Percentiles rank a stretch among this genome's conserved stretches.
Conservation (phyloP, 176 grass and related monocot genomes). For the Metroxylon sagu region DNA sequence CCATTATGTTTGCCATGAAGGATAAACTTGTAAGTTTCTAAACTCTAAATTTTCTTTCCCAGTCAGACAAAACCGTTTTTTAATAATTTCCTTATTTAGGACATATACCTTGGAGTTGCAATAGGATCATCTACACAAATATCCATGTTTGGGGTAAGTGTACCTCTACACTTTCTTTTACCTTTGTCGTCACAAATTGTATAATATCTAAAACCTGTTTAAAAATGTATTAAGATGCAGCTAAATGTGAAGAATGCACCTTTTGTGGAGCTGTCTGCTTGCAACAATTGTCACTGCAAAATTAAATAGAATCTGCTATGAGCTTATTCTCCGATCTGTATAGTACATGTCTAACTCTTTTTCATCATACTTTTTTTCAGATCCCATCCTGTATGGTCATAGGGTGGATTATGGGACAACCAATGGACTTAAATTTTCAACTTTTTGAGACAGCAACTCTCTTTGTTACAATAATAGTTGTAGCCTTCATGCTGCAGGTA, state of each 20-base stretch:
- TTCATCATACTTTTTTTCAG: slow-evolving; percentile 21
- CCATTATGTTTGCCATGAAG: slow-evolving; percentile 72
- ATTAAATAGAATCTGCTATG: too few species aligned
- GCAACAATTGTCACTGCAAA: too few species aligned
- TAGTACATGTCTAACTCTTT: too few species aligned
- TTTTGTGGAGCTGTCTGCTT: too few species aligned
- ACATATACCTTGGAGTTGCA: slow-evolving; percentile 67
- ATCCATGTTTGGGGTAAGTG: slow-evolving; percentile 81
- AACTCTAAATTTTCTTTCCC: background rate
- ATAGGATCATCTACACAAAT: slow-evolving; percentile 75
- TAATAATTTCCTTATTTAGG: slow-evolving; percentile 24
- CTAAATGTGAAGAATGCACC: too few species aligned
- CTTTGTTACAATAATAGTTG: slow-evolving; percentile 68
- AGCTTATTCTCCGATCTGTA: too few species aligned
- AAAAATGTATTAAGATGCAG: too few species aligned
- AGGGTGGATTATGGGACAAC: slow-evolving; percentile 60
- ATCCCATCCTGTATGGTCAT: slow-evolving; percentile 72
- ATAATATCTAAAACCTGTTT: too few species aligned
- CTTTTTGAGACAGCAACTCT: slow-evolving; percentile 71
- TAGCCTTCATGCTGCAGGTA: slow-evolving; percentile 75
- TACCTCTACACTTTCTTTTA: too few species aligned
- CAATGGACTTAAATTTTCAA: slow-evolving; percentile 84
- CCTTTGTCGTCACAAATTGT: too few species aligned
- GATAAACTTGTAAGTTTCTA: slow-evolving; percentile 60
- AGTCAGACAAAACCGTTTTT: background rate